Evolutionary conservation across 305 asterid genomes (phyloP), one percentile per base, ranked within the genome.

Genomic region (Solanum hybrid): DNA sequence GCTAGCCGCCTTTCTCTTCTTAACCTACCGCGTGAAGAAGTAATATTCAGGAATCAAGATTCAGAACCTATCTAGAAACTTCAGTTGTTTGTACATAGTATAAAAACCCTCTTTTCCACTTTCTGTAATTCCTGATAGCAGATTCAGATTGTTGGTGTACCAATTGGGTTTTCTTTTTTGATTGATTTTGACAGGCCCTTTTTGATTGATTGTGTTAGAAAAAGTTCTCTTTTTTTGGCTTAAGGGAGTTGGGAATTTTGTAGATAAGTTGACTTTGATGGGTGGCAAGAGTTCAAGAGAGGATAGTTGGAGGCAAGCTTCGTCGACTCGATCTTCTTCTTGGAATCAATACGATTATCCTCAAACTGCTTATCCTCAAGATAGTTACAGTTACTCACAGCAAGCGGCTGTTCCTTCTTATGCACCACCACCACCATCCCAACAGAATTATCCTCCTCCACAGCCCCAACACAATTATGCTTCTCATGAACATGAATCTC

Each of bases 231-330:
- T 31, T 77, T 84, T 79, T 36, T 7, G 22, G 66, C 66, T 56
- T 2, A 56, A 51, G 79, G 79, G 86, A 85, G 72, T 82, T 89
- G 60, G 86, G 56, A 86, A 56, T 38, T 89, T 90, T 45, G 86
- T 91, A 19, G 87, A 84, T 51, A 69, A 84, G 87, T 84, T 91
- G 94, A 79, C 72, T 90, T 51, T 89, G 91, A 97, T 97, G 99
- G 99, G 99, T 86, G 97, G 91, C 85, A 95, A 91, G 90, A 95
- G 94, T 91, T 97, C 99, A 45, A 96, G 95, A 86, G 96, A 87
- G 14, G 94, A 92, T 26, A 93, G 90, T 89, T 86, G 91, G 93
- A 93, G 96, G 89, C 97, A 92, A 86, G 92, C 96, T 84, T 91
- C 98, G 38, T 90, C 97, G 12, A 88, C 87, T 90, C 79, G 95